Evolutionary conservation across 495 filamentous ascomycete species (phyloP).

Genomic region (Neurospora hispaniola): DNA sequence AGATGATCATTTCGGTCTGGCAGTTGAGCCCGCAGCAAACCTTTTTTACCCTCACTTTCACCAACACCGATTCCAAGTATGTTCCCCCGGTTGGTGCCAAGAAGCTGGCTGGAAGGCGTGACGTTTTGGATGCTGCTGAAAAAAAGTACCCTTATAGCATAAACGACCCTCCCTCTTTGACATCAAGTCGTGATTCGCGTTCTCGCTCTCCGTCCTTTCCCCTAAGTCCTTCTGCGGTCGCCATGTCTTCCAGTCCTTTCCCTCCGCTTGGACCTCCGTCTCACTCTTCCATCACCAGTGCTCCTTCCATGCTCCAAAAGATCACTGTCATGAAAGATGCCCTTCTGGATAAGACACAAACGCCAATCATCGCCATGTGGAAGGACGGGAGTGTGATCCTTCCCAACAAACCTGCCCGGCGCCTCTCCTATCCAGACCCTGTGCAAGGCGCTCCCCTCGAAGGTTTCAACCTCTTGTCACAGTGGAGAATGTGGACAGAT

Average conservation of each 20-base stretch:
- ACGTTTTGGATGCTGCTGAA: constrained; percentile 26
- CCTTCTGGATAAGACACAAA: constrained; percentile 54
- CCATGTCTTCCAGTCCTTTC: constrained; percentile 39
- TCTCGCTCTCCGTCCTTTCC: constrained; percentile 23
- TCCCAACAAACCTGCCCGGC: constrained; percentile 50
- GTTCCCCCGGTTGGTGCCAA: constrained; percentile 8
- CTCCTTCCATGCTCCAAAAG: constrained; percentile 53
- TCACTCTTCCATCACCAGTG: constrained; percentile 31
- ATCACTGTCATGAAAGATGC: constrained; percentile 59
- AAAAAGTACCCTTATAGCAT: constrained; percentile 22
- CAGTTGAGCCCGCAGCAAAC: constrained; percentile 42
- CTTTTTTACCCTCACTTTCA: constrained; percentile 59
- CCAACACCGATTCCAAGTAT: constrained; percentile 29
- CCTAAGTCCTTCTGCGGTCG: constrained; percentile 27
- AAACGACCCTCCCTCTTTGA: constrained; percentile 32
- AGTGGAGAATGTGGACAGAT: constrained; percentile 47
- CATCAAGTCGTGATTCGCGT: constrained; percentile 27
- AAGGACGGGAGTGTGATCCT: constrained; percentile 55
- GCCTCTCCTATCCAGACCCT: constrained; percentile 35
- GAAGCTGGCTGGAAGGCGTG: constrained; percentile 21
- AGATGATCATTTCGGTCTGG: constrained; percentile 61
- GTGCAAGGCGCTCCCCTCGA: constrained; percentile 32
- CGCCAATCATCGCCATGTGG: constrained; percentile 63
- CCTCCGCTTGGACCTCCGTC: constrained; percentile 50
- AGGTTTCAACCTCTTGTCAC: constrained; percentile 41